Evolutionary conservation across 1,139 yeast genomes (phyloP).

Genomic region (Sugiyamaella neomexicana): DNA sequence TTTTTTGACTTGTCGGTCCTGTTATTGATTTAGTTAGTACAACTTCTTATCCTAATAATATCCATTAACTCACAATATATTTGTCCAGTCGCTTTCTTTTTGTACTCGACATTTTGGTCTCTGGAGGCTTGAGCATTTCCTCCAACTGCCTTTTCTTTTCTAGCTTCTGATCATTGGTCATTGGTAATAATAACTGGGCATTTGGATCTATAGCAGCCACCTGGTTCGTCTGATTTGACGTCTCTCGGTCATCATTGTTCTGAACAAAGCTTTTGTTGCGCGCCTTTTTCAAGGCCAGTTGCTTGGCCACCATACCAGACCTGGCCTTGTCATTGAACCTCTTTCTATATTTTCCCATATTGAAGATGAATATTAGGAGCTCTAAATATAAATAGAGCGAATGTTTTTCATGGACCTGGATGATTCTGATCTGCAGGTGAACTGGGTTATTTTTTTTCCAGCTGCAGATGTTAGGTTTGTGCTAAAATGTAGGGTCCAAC

Average conservation of each 20-base stretch:
- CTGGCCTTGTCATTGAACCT: conserved; percentile 86
- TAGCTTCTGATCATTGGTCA: conserved; percentile 55
- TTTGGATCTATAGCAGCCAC: conserved; percentile 49
- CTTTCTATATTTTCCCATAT: conserved; percentile 79
- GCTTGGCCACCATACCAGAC: conserved; percentile 79
- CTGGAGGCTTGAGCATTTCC: conserved; percentile 59
- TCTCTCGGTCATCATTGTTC: conserved; percentile 35
- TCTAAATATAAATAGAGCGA: neutral
- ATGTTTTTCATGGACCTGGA: neutral
- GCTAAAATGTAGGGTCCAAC: neutral
- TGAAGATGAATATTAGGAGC: neutral
- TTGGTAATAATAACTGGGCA: conserved; percentile 56
- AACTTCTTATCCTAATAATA: conserved; percentile 16
- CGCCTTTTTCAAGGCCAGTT: conserved; percentile 64
- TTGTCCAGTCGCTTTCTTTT: conserved; percentile 64
- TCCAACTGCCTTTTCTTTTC: conserved; percentile 66
- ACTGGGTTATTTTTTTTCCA: conserved; percentile 4
- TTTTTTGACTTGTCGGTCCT: conserved; percentile 82
- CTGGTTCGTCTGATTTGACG: conserved; percentile 19
- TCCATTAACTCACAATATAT: conserved; percentile 41
- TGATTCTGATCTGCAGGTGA: conserved; percentile 5
- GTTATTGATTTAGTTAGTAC: conserved; percentile 37
- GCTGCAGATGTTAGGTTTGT: conserved; percentile 12
- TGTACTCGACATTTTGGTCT: conserved; percentile 65
- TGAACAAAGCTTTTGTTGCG: conserved; percentile 61